Base-by-base conservation (phyloP, 2,329 filamentous ascomycete species). In the Colletotrichum gigasporum region DNA sequence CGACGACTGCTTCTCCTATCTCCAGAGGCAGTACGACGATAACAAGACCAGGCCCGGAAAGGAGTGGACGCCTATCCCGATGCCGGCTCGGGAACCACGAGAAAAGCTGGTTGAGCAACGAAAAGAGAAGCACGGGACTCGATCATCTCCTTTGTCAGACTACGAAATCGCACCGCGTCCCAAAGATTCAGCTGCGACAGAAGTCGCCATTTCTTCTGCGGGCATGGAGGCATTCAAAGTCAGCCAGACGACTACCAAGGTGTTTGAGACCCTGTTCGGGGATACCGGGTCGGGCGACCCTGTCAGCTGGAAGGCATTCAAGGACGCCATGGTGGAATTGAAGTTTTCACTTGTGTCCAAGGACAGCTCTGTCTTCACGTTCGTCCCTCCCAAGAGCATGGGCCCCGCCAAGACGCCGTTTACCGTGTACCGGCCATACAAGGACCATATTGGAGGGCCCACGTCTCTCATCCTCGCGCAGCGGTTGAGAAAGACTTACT, bases 91-190 rank as follows among this genome's bases (percentile, higher is more conserved):
- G 4, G 58, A 72, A 24, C 44, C 69, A 0, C 45, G 44, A 5
- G 72, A 75, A 18, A 26, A 72, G 1, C 67, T 61, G 9, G 63
- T 79, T 2, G 70, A 80, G 57, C 69, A 77, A 42, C 75, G 76
- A 22, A 75, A 69, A 20, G 61, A 77, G 39, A 84, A 83, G 63
- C 73, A 79, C 42, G 85, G 83, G 71, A 83, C 80, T 0, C 78
- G 81, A 0, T 78, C 75, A 3, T 59, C 70, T 0, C 69, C 78
- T 24, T 74, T 76, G 1, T 79, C 77, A 0, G 54, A 70, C 0
- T 78, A 76, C 48, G 73, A 76, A 1, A 74, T 77, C 47, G 58
- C 65, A 5, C 64, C 71, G 4, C 26, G 48, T 0, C 5, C 32
- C 0, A 35, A 67, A 3, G n/a, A n/a, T n/a, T n/a, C 10, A 0